phyloP scores from a whole-genome alignment of 257 asterid species.

The Catharanthus roseus region DNA sequence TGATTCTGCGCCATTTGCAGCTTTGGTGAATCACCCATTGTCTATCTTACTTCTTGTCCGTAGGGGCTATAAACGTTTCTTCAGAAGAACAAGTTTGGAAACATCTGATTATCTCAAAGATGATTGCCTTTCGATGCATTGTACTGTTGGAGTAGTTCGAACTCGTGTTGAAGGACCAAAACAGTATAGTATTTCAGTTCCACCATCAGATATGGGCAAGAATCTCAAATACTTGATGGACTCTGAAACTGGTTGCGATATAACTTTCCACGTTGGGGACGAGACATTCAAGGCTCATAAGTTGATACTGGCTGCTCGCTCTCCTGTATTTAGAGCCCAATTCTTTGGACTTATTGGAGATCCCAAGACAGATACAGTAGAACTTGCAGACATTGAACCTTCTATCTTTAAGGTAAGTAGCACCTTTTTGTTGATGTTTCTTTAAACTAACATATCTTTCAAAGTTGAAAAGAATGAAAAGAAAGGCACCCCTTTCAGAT shows the following conservation, averaged over 20 bases:
- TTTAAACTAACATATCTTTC: background rate
- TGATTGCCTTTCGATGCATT: slow-evolving; percentile 77
- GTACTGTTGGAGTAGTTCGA: slow-evolving; percentile 94
- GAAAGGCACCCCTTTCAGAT: background rate
- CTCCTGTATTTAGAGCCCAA: slow-evolving; percentile 92
- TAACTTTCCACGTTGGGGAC: slow-evolving; percentile 66
- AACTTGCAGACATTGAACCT: slow-evolving; percentile 79
- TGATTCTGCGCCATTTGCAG: background rate
- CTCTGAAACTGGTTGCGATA: slow-evolving; percentile 65
- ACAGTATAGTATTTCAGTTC: slow-evolving; percentile 45
- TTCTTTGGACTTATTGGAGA: slow-evolving; percentile 82
- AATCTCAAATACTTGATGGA: slow-evolving; percentile 62
- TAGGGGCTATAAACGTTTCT: slow-evolving; percentile 97
- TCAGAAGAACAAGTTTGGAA: slow-evolving; percentile 65
- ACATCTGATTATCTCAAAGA: slow-evolving; percentile 83
- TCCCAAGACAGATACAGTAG: slow-evolving; percentile 51
- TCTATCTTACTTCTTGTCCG: slow-evolving; percentile 22
- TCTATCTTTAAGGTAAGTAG: slow-evolving; percentile 62
- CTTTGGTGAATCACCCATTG: background rate
- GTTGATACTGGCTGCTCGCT: slow-evolving; percentile 87
- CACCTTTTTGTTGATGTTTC: background rate
- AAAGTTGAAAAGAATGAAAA: background rate
- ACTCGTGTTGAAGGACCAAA: slow-evolving; percentile 85
- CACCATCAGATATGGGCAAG: slow-evolving; percentile 84
- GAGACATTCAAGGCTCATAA: slow-evolving; percentile 84